Conservation (phyloP, 1,139 yeast species). For the Yamadazyma triangularis region DNA sequence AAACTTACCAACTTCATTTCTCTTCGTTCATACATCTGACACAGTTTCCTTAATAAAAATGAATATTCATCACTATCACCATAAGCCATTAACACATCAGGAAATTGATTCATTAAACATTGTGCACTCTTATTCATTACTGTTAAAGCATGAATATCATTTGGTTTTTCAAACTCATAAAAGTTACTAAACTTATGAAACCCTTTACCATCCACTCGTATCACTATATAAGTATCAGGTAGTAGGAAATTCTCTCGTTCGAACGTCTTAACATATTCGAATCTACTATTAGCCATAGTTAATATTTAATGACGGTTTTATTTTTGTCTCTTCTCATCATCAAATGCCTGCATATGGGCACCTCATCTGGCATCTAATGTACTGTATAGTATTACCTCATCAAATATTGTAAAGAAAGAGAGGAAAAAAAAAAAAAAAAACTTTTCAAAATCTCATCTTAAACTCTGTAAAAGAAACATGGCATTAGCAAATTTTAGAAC, state of each 20-base stretch:
- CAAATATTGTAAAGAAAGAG: too few relatives aligned
- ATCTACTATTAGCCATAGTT: constrained; percentile 73
- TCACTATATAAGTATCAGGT: constrained; percentile 77
- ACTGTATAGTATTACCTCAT: too few relatives aligned
- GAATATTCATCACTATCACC: constrained; percentile 97
- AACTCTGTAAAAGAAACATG: not conserved
- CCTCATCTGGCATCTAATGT: too few relatives aligned
- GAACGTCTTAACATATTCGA: constrained; percentile 79
- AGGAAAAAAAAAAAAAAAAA: too few relatives aligned
- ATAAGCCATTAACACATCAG: constrained; percentile 77
- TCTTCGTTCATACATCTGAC: constrained; percentile 74
- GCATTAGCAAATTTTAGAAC: constrained; percentile 62
- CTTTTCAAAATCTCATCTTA: not conserved
- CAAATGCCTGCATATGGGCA: constrained; percentile 1
- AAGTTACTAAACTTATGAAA: constrained; percentile 78
- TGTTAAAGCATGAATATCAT: constrained; percentile 68
- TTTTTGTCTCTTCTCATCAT: not conserved
- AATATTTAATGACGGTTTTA: not conserved
- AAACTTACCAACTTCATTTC: constrained; percentile 75
- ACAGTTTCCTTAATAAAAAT: constrained; percentile 60
- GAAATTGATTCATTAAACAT: constrained; percentile 55
- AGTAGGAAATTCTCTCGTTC: constrained; percentile 71
- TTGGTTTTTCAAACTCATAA: constrained; percentile 81
- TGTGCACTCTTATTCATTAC: constrained; percentile 82
- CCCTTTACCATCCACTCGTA: constrained; percentile 91